Conservation (phyloP, 2,329 filamentous ascomycete species). For the Stylonectria norvegica region DNA sequence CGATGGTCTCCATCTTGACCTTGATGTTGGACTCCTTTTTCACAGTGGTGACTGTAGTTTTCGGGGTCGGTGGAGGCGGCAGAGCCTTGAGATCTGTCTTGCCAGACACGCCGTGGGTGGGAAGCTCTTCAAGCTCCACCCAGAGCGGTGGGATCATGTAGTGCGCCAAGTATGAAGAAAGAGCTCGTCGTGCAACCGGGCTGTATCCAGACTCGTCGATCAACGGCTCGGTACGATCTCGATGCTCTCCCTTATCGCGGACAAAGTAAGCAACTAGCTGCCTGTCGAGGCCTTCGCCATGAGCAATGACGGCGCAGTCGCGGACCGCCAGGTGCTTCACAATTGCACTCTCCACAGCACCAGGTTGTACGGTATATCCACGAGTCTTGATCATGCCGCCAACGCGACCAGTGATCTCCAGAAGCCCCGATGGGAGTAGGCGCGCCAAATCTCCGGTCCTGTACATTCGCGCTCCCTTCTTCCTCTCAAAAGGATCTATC, state of each 20-base stretch:
- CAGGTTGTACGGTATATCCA: constrained; percentile 74
- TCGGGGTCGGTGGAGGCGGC: constrained; percentile 59
- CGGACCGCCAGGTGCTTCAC: constrained; percentile 66
- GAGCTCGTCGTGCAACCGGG: constrained; percentile 60
- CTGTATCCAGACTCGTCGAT: constrained; percentile 71
- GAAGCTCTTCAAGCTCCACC: constrained; percentile 68
- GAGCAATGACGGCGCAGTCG: constrained; percentile 68
- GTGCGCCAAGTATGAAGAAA: constrained; percentile 66
- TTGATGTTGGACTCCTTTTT: constrained; percentile 56
- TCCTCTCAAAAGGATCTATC: constrained; percentile 59
- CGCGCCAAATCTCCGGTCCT: constrained; percentile 69
- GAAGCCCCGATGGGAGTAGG: constrained; percentile 61
- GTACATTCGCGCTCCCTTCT: constrained; percentile 66
- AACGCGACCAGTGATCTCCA: constrained; percentile 74
- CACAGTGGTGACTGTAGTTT: constrained; percentile 36
- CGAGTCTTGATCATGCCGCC: constrained; percentile 79
- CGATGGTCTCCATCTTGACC: constrained; percentile 64
- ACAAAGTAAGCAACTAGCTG: constrained; percentile 77
- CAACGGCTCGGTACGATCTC: constrained; percentile 57
- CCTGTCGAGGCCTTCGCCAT: constrained; percentile 71
- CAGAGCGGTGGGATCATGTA: constrained; percentile 82
- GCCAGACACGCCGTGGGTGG: constrained; percentile 74
- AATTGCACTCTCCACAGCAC: constrained; percentile 72
- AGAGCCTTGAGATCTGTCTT: constrained; percentile 73
- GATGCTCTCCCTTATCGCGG: constrained; percentile 56